Evolutionary conservation across 306 rosid species (phyloP).

Genomic region (Quercus aquifolioides): DNA sequence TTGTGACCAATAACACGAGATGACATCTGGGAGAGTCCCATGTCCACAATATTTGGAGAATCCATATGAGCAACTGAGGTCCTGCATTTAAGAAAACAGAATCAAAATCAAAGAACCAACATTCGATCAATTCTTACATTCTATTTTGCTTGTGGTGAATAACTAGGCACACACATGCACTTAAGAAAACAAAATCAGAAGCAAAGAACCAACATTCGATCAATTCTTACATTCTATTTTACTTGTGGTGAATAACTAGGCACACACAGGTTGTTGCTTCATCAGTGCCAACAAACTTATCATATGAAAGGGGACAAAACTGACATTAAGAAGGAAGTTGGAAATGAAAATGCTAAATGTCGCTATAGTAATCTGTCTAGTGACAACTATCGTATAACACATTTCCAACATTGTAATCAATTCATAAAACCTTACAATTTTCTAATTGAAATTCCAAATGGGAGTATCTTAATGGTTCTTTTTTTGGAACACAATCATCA

Average conservation of each 20-base stretch:
- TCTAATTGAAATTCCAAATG: neutral
- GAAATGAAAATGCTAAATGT: neutral
- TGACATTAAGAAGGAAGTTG: neutral
- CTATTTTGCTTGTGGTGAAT: no score
- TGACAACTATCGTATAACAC: neutral
- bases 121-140: constrained; percentile 29
- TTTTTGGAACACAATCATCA: no score
- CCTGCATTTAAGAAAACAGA: constrained; percentile 30
- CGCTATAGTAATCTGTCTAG: neutral
- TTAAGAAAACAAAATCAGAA: no score
- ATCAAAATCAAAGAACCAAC: neutral
- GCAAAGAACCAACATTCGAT: no score
- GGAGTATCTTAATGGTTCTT: neutral
- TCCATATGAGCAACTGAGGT: constrained; percentile 81
- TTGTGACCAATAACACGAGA: constrained; percentile 33
- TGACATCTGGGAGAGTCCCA: constrained; percentile 75
- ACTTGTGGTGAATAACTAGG: constrained; percentile 51
- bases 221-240: constrained; percentile 78
- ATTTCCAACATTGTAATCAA: constrained; percentile 1
- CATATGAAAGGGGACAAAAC: constrained; percentile 1
- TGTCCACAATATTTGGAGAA: constrained; percentile 68
- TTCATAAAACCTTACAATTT: neutral
- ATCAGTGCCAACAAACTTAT: constrained; percentile 85
- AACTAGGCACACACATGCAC: no score
- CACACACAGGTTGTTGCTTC: constrained; percentile 96